Conservation (phyloP, 306 rosid genomes). For the Vicia sativa region DNA sequence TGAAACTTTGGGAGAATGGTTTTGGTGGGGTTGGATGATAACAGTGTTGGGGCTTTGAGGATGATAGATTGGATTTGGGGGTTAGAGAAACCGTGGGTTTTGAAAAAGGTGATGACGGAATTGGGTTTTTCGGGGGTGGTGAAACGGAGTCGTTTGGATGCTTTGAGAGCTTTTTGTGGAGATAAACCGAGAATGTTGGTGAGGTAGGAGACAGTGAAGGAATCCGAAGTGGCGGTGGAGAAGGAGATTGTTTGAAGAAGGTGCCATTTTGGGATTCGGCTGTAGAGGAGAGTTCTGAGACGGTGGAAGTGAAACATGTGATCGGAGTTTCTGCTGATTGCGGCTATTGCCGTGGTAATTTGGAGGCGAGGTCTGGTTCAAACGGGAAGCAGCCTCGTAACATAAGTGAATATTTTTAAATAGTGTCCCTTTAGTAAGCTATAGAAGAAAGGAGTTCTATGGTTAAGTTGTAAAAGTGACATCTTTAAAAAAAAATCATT, state of each 20-base stretch:
- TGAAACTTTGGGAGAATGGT: slow-evolving; percentile 27
- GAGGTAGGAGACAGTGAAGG: slow-evolving; percentile 46
- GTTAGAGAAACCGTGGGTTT: background rate
- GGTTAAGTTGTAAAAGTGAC: no score
- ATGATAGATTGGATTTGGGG: background rate
- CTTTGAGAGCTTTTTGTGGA: slow-evolving; percentile 37
- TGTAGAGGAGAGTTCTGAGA: background rate
- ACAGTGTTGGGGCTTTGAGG: background rate
- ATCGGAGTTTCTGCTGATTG: no score
- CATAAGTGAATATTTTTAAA: no score
- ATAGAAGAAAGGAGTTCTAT: no score
- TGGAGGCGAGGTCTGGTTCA: no score
- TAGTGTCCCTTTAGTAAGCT: no score
- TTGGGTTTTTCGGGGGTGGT: slow-evolving; percentile 40
- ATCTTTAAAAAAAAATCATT: no score
- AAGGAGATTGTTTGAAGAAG: background rate
- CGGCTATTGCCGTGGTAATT: no score
- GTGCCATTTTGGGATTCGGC: background rate
- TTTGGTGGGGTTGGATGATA: slow-evolving; percentile 2
- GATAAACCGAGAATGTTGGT: slow-evolving; percentile 39
- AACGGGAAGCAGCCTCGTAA: no score
- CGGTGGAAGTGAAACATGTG: background rate
- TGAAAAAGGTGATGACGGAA: slow-evolving; percentile 10
- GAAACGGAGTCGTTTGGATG: slow-evolving; percentile 35
- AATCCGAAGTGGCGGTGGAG: slow-evolving; percentile 24